Evolutionary conservation across 257 asterid genomes (phyloP), one percentile per base, ranked within the genome.

Genomic region (Echites panduratus): DNA sequence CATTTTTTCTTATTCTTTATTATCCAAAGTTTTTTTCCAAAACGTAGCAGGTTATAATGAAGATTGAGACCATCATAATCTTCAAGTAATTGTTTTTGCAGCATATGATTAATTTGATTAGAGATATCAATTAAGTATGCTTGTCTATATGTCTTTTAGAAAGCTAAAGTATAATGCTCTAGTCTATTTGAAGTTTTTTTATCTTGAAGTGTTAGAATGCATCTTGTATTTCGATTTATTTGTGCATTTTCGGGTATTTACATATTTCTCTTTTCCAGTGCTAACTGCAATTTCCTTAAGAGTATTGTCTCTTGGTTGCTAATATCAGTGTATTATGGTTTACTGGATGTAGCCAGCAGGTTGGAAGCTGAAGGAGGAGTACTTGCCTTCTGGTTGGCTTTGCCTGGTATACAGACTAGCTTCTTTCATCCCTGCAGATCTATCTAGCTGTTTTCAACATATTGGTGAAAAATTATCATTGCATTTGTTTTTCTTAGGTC

Each of bases 281-380:
- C 24, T 35, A 62, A 14, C 29, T 64, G 10, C 49, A 14, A 1
- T 45, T 32, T 10, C 57, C 13, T 6, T 6, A 7, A 44, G 11
- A 24, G 22, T 43, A 67, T 4, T n/a, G 7, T 22, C 41, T 66
- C 29, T 67, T 67, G 71, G 71, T 67, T 43, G 13, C 41, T 47
- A 44, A 47, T 5, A 10, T 47, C 41, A 48, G 12, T 9, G 11
- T 1, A 9, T 65, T 44, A 4, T 41, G 19, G 14, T 43, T 45
- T 54, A 9, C 59, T 48, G 27, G 81, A 75, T 83, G 85, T 86
- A 95, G 99, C 97, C 99, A 64, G 87, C 97, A 26, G 97, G 98
- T 49, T 95, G 99, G 99, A 89, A 85, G 81, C 84, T 95, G 78
- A 92, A 92, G 88, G 85, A 89, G 85, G 97, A 90, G 77, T 95